phyloP scores from a whole-genome alignment of 2,329 filamentous ascomycete genomes.

The Penicillium sp. region DNA sequence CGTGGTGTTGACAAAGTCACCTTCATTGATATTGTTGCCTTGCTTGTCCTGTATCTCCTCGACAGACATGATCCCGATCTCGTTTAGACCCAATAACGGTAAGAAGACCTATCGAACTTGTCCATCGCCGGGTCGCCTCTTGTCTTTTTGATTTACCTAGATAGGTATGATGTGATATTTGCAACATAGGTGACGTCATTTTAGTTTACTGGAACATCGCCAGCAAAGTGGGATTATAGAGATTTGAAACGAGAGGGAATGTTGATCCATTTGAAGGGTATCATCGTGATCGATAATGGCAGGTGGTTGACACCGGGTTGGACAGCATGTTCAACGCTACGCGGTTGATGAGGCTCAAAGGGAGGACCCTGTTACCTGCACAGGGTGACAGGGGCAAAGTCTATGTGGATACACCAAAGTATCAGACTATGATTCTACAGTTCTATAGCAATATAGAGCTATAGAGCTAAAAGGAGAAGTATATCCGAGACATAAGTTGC shows the following conservation, averaged over 20 bases:
- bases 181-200: slow-evolving; percentile 8
- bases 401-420: not conserved
- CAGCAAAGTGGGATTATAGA: not conserved
- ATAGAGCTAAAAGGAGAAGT: not conserved
- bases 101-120: not conserved
- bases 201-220: not conserved
- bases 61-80: slow-evolving; percentile 12
- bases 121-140: not conserved
- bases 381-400: not conserved
- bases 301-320: not conserved
- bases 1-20: slow-evolving; percentile 20
- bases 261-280: not conserved
- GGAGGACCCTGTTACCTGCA: not conserved
- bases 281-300: not conserved
- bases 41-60: slow-evolving; percentile 18
- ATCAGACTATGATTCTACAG: not conserved
- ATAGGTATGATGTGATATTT: slow-evolving; percentile 6
- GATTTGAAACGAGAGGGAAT: not conserved
- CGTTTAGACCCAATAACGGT: not conserved
- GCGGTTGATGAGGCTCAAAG: slow-evolving; percentile 2
- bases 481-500: not conserved
- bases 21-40: slow-evolving; percentile 17
- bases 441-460: not conserved
- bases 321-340: not conserved
- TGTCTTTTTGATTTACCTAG: not conserved